Evolutionary conservation across 1,139 yeast genomes (phyloP).

Genomic region (Candida sanyaensis): DNA sequence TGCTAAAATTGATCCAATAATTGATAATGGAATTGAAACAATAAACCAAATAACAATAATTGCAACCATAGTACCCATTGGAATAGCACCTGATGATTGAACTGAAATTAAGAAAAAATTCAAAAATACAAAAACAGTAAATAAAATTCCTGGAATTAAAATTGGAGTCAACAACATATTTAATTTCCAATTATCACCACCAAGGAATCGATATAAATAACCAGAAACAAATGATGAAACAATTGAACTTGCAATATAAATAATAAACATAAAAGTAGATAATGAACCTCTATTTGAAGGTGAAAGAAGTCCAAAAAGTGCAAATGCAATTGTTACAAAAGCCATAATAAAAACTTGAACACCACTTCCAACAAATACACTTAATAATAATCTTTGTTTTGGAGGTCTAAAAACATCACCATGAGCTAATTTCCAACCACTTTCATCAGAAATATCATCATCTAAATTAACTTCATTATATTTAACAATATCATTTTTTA

Average conservation of each 20-base stretch:
- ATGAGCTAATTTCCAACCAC: slow-evolving; percentile 96
- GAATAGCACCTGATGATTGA: slow-evolving; percentile 92
- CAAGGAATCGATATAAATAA: slow-evolving; percentile 80
- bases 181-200: slow-evolving; percentile 89
- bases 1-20: slow-evolving; percentile 77
- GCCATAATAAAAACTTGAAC: slow-evolving; percentile 80
- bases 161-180: slow-evolving; percentile 83
- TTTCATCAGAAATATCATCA: slow-evolving; percentile 86
- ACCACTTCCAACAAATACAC: slow-evolving; percentile 88
- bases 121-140: slow-evolving; percentile 62
- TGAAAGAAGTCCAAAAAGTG: slow-evolving; percentile 84
- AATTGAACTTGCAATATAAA: slow-evolving; percentile 77
- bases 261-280: slow-evolving; percentile 83
- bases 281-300: slow-evolving; percentile 95
- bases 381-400: slow-evolving; percentile 63
- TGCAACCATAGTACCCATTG: slow-evolving; percentile 85
- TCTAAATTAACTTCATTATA: slow-evolving; percentile 89
- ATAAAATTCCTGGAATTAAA: slow-evolving; percentile 78
- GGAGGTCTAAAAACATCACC: slow-evolving; percentile 97
- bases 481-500: slow-evolving; percentile 81
- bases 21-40: slow-evolving; percentile 81
- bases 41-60: slow-evolving; percentile 82
- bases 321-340: slow-evolving; percentile 73
- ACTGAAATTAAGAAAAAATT: slow-evolving; percentile 81
- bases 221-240: slow-evolving; percentile 89